These are phyloP conservation scores for Byssochlamys sp. DNA, from an alignment of 2,329 filamentous ascomycete species.

Conservation along the genomic window DNA sequence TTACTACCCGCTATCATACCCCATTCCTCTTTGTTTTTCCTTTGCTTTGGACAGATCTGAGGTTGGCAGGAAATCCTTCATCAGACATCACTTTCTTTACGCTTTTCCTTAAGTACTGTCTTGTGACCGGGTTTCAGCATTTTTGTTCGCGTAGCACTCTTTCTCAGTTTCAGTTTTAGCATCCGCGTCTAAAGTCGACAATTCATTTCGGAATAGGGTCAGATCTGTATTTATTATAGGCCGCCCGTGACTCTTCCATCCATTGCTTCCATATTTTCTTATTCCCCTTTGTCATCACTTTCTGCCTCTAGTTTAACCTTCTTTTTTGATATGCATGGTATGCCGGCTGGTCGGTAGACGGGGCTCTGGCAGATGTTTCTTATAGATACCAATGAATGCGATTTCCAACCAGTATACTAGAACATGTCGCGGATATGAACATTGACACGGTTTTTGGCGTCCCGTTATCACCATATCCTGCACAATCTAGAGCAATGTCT, in stretches of 20 bases:
- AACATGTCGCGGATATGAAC: no score
- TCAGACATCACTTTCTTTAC: constrained; percentile 3
- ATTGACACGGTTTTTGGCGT: no score
- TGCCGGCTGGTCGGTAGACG: neutral
- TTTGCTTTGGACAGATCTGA: neutral
- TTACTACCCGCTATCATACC: constrained; percentile 4
- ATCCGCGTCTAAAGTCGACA: neutral
- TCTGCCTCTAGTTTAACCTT: constrained; percentile 2
- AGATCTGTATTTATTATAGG: neutral
- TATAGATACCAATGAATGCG: neutral
- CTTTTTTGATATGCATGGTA: constrained; percentile 3
- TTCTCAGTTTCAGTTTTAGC: neutral
- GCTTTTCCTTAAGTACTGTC: neutral
- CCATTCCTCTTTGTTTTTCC: neutral
- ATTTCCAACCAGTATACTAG: neutral
- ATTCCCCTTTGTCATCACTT: constrained; percentile 2
- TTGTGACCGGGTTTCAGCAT: neutral
- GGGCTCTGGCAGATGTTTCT: neutral
- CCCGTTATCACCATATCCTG: no score
- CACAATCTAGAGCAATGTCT: no score
- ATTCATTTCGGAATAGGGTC: no score
- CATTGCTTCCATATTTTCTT: neutral
- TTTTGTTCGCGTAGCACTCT: neutral
- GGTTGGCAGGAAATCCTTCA: neutral
- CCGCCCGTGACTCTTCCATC: neutral